Conservation (phyloP, 257 asterid species). For the Salvia rosmarinus region DNA sequence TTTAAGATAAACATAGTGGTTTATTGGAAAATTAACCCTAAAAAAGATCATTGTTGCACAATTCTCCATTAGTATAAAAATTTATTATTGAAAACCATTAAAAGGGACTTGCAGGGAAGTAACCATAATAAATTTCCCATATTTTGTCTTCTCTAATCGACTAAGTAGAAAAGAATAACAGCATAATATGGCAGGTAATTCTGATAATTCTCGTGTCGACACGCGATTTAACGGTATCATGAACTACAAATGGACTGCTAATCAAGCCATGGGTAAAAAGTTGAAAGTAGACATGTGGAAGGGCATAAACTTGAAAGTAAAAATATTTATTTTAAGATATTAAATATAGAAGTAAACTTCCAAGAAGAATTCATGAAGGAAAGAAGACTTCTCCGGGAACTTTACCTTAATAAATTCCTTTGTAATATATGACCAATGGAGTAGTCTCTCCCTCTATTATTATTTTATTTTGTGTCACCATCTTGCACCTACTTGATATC, state of each 20-base stretch:
- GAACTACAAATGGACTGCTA: slow-evolving; percentile 41
- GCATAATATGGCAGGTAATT: no score
- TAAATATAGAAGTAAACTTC: slow-evolving; percentile 31
- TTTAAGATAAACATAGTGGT: neutral
- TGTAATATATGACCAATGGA: slow-evolving; percentile 32
- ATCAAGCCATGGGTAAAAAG: slow-evolving; percentile 31
- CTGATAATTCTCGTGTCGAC: neutral
- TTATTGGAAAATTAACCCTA: no score
- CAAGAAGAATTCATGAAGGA: slow-evolving; percentile 52
- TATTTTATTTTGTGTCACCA: slow-evolving; percentile 36
- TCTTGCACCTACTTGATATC: slow-evolving; percentile 15
- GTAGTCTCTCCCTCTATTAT: slow-evolving; percentile 35
- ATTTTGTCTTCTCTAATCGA: slow-evolving; percentile 12
- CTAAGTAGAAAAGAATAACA: no score
- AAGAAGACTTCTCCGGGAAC: slow-evolving; percentile 45
- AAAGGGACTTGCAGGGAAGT: neutral
- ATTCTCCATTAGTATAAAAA: no score
- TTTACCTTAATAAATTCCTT: slow-evolving; percentile 32
- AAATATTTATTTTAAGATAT: slow-evolving; percentile 19
- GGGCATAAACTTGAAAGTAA: slow-evolving; percentile 37
- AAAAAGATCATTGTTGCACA: neutral
- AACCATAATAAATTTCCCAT: neutral
- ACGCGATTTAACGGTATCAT: slow-evolving; percentile 5
- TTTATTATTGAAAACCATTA: neutral
- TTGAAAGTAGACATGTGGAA: slow-evolving; percentile 17